Percentiles rank a stretch among this genome's conserved stretches.
Evolutionary conservation across 331 rosid genomes (phyloP).

Genomic region (Prunus yedoensis): DNA sequence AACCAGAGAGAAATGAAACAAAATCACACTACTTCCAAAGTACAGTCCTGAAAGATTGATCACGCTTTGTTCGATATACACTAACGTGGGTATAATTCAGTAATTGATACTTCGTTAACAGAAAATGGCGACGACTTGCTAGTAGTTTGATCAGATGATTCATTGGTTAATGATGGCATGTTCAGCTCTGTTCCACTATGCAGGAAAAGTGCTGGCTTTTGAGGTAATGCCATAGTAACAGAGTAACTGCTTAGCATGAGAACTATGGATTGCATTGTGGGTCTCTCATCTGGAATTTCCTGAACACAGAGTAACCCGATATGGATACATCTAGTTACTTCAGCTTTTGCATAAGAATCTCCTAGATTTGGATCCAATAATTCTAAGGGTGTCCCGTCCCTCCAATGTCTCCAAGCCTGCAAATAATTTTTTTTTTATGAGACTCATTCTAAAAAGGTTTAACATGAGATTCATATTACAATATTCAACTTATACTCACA

Average conservation of each 20-base stretch:
- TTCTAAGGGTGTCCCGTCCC: conserved; percentile 19
- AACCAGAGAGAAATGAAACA: not conserved
- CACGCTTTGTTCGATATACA: too few relatives aligned
- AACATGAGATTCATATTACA: not conserved
- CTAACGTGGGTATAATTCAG: too few relatives aligned
- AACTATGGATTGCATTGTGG: conserved; percentile 28
- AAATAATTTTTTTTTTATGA: not conserved
- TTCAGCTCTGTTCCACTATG: conserved; percentile 17
- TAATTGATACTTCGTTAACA: conserved; percentile 35
- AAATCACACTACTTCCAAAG: not conserved
- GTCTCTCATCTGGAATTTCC: too few relatives aligned
- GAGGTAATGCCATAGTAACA: conserved; percentile 34
- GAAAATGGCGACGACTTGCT: conserved; percentile 26
- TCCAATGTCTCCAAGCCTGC: conserved; percentile 56
- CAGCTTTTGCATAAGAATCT: conserved; percentile 31
- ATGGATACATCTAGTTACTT: conserved; percentile 36
- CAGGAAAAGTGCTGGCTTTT: conserved; percentile 40
- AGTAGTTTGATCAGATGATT: conserved; percentile 22
- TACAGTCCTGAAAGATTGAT: too few relatives aligned
- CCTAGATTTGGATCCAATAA: conserved; percentile 39
- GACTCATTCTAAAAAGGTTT: not conserved
- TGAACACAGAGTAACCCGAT: too few relatives aligned
- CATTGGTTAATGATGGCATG: not conserved
- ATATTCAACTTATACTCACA: conserved; percentile 38
- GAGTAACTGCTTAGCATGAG: conserved; percentile 45